Conservation (phyloP, 768 basidiomycete species). For the Tylopilus sp. region DNA sequence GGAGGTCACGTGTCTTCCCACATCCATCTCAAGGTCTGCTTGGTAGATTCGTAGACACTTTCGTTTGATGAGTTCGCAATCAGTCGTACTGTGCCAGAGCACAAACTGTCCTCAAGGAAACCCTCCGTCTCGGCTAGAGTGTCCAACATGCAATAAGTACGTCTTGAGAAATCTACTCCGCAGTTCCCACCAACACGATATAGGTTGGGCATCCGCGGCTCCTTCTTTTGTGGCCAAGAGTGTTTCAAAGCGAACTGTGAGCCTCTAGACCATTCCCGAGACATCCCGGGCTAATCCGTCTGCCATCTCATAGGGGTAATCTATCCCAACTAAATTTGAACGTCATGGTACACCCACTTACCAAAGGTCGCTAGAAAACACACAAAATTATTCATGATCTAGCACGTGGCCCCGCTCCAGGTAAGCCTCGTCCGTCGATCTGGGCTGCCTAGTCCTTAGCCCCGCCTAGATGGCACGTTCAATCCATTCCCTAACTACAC, state of each 20-base stretch:
- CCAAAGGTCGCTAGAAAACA: conserved; percentile 53
- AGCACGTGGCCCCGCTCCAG: conserved; percentile 32
- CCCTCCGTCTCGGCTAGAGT: conserved; percentile 83
- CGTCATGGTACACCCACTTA: neutral
- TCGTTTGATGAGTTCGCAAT: conserved; percentile 34
- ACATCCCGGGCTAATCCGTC: neutral
- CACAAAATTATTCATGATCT: conserved; percentile 78
- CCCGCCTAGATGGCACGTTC: conserved; percentile 61
- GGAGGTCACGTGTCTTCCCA: conserved; percentile 18
- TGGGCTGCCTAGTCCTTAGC: neutral
- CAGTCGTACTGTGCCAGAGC: conserved; percentile 60
- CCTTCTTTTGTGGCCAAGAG: conserved; percentile 91
- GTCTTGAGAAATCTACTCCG: conserved; percentile 16
- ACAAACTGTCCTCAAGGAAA: conserved; percentile 72
- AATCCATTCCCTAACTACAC: conserved; percentile 74
- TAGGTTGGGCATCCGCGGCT: conserved; percentile 78
- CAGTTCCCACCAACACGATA: conserved; percentile 13
- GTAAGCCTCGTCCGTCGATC: conserved; percentile 1
- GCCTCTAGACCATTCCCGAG: conserved; percentile 27
- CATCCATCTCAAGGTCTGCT: neutral
- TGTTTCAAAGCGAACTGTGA: conserved; percentile 95
- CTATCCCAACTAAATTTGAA: neutral
- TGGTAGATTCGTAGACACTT: neutral
- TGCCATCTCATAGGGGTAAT: conserved; percentile 23
- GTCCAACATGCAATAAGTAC: conserved; percentile 92